Conservation (phyloP, 805 yeast genomes). For the Spathaspora passalidarum region DNA sequence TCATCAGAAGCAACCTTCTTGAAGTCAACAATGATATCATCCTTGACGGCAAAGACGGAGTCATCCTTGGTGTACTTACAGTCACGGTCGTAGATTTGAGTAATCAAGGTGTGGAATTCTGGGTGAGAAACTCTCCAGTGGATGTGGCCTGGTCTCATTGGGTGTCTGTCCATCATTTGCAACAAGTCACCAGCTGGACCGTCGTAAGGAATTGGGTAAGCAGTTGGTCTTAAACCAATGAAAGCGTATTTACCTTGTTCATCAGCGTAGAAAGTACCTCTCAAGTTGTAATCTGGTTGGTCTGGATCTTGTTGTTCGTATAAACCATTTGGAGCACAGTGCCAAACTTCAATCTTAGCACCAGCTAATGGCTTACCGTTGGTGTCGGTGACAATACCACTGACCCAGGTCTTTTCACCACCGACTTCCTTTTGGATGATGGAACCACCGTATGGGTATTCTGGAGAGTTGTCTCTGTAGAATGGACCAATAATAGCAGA, state of each 20-base stretch:
- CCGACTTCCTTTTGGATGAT: conserved; percentile 29
- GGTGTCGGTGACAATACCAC: conserved; percentile 22
- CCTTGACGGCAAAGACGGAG: conserved; percentile 35
- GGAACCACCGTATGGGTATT: conserved; percentile 25
- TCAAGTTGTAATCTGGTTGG: conserved; percentile 28
- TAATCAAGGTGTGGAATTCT: conserved; percentile 25
- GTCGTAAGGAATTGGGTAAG: conserved; percentile 37
- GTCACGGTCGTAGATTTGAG: conserved; percentile 26
- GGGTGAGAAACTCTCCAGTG: conserved; percentile 20
- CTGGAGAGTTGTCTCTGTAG: conserved; percentile 28
- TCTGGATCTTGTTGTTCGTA: conserved; percentile 36
- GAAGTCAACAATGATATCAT: conserved; percentile 23
- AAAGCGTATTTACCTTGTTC: conserved; percentile 19
- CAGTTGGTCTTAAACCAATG: conserved; percentile 27
- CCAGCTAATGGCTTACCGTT: conserved; percentile 26
- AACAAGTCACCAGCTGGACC: conserved; percentile 37
- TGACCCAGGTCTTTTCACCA: conserved; percentile 24
- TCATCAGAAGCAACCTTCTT: conserved; percentile 4
- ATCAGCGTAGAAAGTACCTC: conserved; percentile 27
- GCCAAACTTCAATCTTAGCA: conserved; percentile 33
- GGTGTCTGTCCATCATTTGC: conserved; percentile 30
- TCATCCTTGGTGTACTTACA: conserved; percentile 20
- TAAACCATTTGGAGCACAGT: conserved; percentile 34
- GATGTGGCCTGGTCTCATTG: conserved; percentile 28
- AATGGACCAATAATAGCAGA: conserved; percentile 35